Evolutionary conservation across 2,329 filamentous ascomycete species (phyloP), one percentile per base, ranked within the genome.

Genomic region (Helminthosporium solani): DNA sequence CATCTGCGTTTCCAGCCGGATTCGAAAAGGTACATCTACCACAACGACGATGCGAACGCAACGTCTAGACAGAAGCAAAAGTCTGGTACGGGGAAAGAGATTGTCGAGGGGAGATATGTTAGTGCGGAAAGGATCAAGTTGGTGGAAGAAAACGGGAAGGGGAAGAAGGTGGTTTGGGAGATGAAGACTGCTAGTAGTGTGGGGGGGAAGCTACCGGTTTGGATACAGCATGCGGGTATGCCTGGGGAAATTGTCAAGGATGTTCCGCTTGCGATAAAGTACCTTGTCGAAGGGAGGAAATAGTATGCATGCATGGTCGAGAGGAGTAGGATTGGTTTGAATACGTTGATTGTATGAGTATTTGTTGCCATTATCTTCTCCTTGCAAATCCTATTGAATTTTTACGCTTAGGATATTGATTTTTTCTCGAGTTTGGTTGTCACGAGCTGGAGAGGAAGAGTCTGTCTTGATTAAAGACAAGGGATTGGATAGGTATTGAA

Each of bases 151-250:
- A 14, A 14, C 31, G 18, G 19, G 16, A 48, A 27, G 16, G 16
- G 7, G 34, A 19, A 18, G 16, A 40, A 25, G n/a, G 34, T 20
- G 12, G 34, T 20, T 14, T 94, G 88, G 88, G 74, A 85, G 47
- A 91, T 92, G 86, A 86, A 82, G 7, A 91, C 87, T 8, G 80
- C 84, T 9, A 86, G 83, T 48, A 81, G 91, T 64, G 87, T 87
- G 0, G 77, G 77, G 43, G 88, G 88, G 0, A 67, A 78, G 21
- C 60, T 91, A 45, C 88, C 88, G 0, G 73, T 78, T 63, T 83
- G 77, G 74, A 64, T 86, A 54, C 87, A 90, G 73, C 83, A 81
- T 50, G 58, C 80, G 63, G 81, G 79, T 3, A 75, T 88, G 39
- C 80, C 84, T 8, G 37, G 38, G 7, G 44, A 37, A 9, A 54